phyloP scores from a whole-genome alignment of 352 stramenopile genomes.

The Pythium biforme region DNA sequence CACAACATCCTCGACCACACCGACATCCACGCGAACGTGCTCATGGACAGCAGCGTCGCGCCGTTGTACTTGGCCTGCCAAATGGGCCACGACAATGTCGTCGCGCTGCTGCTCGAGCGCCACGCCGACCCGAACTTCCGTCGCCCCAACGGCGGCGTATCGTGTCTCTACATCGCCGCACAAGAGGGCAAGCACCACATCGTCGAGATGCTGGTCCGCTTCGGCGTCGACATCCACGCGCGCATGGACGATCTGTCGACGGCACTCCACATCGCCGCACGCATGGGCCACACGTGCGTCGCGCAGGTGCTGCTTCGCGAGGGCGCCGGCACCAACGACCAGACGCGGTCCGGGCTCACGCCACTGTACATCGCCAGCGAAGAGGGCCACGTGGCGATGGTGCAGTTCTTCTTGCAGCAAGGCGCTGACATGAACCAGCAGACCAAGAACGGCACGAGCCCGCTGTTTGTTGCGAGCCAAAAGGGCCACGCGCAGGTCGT shows the following conservation, averaged over 20 bases:
- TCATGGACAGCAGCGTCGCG: slow-evolving; percentile 82
- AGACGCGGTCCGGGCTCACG: slow-evolving; percentile 77
- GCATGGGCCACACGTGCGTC: slow-evolving; percentile 70
- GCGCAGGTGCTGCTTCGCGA: slow-evolving; percentile 47
- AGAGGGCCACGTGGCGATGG: slow-evolving; percentile 69
- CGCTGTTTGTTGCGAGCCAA: slow-evolving; percentile 78
- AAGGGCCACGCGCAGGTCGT: slow-evolving; percentile 61
- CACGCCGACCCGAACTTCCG: slow-evolving; percentile 67
- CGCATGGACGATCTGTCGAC: slow-evolving; percentile 79
- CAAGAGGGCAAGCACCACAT: slow-evolving; percentile 74
- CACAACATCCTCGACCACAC: slow-evolving; percentile 56
- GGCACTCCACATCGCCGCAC: slow-evolving; percentile 77
- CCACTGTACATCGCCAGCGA: slow-evolving; percentile 84
- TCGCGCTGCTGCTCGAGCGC: slow-evolving; percentile 50
- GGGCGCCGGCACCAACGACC: slow-evolving; percentile 57
- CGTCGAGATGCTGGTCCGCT: slow-evolving; percentile 51
- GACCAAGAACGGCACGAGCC: slow-evolving; percentile 65
- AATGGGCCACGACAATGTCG: slow-evolving; percentile 74
- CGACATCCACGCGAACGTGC: slow-evolving; percentile 60
- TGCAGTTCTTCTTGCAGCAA: slow-evolving; percentile 52
- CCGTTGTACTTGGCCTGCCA: slow-evolving; percentile 83
- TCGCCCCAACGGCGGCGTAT: slow-evolving; percentile 60
- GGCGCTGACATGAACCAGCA: slow-evolving; percentile 31
- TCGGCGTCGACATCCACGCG: slow-evolving; percentile 50
- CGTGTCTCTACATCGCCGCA: slow-evolving; percentile 81